Evolutionary conservation across 2,329 filamentous ascomycete genomes (phyloP), one percentile per base, ranked within the genome.

Genomic region (Verticillium alfalfae): DNA sequence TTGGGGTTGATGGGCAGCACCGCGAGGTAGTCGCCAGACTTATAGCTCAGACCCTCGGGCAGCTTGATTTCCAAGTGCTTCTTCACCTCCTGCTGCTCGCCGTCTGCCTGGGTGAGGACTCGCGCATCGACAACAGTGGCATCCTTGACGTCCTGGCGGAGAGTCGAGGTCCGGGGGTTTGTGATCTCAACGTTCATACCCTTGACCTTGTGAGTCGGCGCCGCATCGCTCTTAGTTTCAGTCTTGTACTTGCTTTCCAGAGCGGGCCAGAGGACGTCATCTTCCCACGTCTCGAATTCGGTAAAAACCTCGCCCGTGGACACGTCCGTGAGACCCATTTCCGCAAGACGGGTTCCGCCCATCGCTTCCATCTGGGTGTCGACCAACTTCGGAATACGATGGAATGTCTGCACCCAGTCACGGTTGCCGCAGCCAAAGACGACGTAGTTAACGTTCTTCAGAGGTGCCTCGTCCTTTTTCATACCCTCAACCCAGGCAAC

Each of bases 11-110:
- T 75, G 0, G 91, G 91, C 1, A 93, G 77, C 2, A 93, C 79
- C 0, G 89, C 88, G 0, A 94, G 81, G 70, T 95, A 94, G 70
- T 94, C 91, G 15, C 91, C 91, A 2, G 88, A 84, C 45, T 83
- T 81, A 73, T 93, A 94, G 0, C 80, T 81, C 78, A 86, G 80
- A 58, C 82, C 84, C 0, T 79, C 82, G 0, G 91, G 90, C 1
- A 94, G 79, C 63, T 85, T 83, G 38, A 93, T 85, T 65, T 86
- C 85, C 22, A 92, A 82, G 64, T 88, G 82, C 31, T 84, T 83
- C 77, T 92, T 92, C 34, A 78, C 80, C 0, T 76, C 79, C 65
- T n/a, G 70, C 37, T 49, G 18, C 16, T 34, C 37, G 16, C 45
- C 57, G 6, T 18, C 57, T 16, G 18, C 5, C 13, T 36, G 31